phyloP scores from a whole-genome alignment of 495 filamentous ascomycete species.

The Hyaloscypha variabilis region DNA sequence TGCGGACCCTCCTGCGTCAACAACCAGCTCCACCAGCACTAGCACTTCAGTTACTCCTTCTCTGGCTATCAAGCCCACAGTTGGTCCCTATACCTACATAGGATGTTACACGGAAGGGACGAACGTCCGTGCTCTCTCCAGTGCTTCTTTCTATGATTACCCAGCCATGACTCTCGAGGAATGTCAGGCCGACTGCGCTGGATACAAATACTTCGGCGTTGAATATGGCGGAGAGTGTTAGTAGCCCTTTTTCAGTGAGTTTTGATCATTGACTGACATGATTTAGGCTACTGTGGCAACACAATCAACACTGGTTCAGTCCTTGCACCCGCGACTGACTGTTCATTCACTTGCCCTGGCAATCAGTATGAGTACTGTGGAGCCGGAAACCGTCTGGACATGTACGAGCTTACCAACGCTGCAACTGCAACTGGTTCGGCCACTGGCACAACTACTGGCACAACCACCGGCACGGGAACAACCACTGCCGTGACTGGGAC shows the following conservation, averaged over 20 bases:
- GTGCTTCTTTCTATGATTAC: constrained; percentile 25
- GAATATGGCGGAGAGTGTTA: constrained; percentile 50
- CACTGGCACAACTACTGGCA: not conserved
- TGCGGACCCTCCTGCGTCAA: no score
- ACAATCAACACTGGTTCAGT: constrained; percentile 13
- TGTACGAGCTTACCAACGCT: constrained; percentile 40
- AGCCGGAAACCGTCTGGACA: constrained; percentile 53
- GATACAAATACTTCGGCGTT: constrained; percentile 32
- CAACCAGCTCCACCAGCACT: constrained; percentile 1
- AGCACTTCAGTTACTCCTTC: constrained; percentile 36
- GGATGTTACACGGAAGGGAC: constrained; percentile 33
- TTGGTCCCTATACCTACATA: constrained; percentile 25
- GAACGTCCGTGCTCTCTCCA: constrained; percentile 27
- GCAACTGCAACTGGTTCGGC: not conserved
- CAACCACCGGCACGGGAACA: not conserved
- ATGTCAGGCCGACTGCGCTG: constrained; percentile 27
- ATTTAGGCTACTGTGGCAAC: constrained; percentile 37
- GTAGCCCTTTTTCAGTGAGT: constrained; percentile 10
- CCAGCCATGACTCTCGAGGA: constrained; percentile 30
- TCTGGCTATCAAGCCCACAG: constrained; percentile 30
- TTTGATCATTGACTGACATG: not conserved
- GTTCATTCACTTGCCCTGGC: constrained; percentile 57
- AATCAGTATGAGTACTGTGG: constrained; percentile 58
- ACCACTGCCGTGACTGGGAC: not conserved
- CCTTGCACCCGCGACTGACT: constrained; percentile 46